phyloP scores from a whole-genome alignment of 2,329 filamentous ascomycete genomes.

The Aureobasidium sp. region DNA sequence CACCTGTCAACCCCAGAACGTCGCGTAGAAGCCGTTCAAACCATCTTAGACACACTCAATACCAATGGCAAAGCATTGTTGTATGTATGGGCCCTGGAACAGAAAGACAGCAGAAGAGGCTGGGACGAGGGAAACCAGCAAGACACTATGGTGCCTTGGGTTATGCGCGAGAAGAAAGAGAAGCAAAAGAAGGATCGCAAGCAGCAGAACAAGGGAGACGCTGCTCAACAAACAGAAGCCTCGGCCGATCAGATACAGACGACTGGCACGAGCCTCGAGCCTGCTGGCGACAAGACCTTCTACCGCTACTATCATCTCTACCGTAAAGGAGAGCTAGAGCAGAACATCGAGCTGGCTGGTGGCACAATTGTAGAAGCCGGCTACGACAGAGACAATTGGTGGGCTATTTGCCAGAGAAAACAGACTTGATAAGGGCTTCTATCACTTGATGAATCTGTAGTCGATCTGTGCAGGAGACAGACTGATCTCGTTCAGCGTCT shows the following conservation, averaged over 20 bases:
- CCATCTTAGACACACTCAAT: conserved; percentile 60
- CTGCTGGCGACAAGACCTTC: conserved; percentile 49
- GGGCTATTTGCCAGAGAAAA: conserved; percentile 54
- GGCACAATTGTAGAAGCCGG: conserved; percentile 69
- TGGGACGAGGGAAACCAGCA: conserved; percentile 80
- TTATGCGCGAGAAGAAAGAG: conserved; percentile 46
- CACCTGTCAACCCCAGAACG: conserved; percentile 75
- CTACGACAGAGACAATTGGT: conserved; percentile 99
- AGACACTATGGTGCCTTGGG: conserved; percentile 95
- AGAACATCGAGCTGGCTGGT: conserved; percentile 65
- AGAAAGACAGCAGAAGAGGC: conserved; percentile 73
- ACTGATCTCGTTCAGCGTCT: conserved; percentile 19
- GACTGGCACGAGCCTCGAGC: conserved; percentile 1
- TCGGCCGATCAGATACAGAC: conserved; percentile 21
- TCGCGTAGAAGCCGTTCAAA: conserved; percentile 61
- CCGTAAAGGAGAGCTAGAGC: conserved; percentile 74
- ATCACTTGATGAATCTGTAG: conserved; percentile 11
- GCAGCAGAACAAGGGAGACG: conserved; percentile 22
- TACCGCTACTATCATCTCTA: conserved; percentile 95
- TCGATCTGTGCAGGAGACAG: conserved; percentile 12
- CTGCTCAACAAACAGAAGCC: conserved; percentile 21
- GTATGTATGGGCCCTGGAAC: conserved; percentile 95
- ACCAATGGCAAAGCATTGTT: conserved; percentile 61
- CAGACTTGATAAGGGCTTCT: conserved; percentile 4
- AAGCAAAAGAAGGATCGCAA: conserved; percentile 19